A percentile compares a stretch with the other conserved stretches of the same genome.
Conservation (phyloP, 805 yeast genomes). For the Saccharomyces jurei region DNA sequence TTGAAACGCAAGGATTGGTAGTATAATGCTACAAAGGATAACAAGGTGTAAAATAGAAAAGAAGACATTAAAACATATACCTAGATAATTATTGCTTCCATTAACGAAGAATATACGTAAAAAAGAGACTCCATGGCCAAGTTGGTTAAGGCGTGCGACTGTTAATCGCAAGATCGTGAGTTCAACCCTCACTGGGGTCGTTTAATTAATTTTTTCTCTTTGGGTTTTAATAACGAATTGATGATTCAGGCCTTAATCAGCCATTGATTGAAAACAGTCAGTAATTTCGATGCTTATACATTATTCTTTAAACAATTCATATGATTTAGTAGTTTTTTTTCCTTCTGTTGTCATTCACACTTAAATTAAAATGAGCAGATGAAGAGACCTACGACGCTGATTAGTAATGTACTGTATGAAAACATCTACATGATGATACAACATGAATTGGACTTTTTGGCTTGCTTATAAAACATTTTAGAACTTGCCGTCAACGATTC, state of each 20-base stretch:
- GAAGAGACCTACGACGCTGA: not conserved
- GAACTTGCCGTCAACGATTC: slow-evolving; percentile 85
- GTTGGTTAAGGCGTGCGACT: slow-evolving; percentile 59
- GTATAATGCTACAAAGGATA: no score
- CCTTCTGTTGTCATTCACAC: not conserved
- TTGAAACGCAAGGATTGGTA: no score
- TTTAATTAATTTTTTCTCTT: slow-evolving; percentile 10
- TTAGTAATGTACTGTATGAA: not conserved
- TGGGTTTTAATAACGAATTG: not conserved
- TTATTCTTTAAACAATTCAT: not conserved
- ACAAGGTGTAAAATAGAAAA: no score
- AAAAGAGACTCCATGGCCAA: slow-evolving; percentile 45
- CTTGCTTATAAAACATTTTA: slow-evolving; percentile 93
- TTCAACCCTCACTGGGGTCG: slow-evolving; percentile 55
- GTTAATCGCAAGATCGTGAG: slow-evolving; percentile 59
- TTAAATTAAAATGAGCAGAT: not conserved
- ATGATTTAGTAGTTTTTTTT: not conserved
- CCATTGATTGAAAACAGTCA: not conserved
- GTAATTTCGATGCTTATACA: not conserved
- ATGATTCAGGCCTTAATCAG: not conserved
- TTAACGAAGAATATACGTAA: no score
- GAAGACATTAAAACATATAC: no score
- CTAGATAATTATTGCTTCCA: no score
- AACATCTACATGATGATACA: slow-evolving; percentile 55
- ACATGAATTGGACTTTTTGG: slow-evolving; percentile 89